A percentile compares a stretch with the other conserved stretches of the same genome.
These are phyloP conservation scores for Salix caprea DNA, from an alignment of 345 rosid genomes.

Conservation along the genomic window DNA sequence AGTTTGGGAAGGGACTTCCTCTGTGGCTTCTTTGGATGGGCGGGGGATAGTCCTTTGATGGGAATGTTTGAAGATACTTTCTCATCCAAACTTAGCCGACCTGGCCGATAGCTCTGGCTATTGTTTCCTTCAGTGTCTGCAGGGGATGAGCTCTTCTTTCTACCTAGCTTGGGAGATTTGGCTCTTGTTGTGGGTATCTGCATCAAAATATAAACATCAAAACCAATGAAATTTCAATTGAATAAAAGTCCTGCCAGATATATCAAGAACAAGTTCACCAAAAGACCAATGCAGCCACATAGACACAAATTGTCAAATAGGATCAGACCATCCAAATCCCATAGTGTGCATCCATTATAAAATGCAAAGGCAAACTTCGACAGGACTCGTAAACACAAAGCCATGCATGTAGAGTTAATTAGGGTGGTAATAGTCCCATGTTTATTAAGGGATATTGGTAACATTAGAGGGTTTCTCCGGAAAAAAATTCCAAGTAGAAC, in stretches of 20 bases:
- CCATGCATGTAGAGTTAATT: background rate
- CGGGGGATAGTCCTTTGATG: conserved; percentile 46
- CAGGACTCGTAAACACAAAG: background rate
- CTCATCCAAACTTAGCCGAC: conserved; percentile 75
- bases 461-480: background rate
- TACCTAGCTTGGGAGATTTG: conserved; percentile 94
- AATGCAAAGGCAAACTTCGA: background rate
- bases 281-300: background rate
- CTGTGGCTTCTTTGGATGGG: conserved; percentile 52
- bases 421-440: background rate
- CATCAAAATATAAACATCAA: background rate
- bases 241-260: background rate
- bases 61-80: conserved; percentile 35
- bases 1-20: conserved; percentile 87
- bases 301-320: background rate
- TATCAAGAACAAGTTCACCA: background rate
- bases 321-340: background rate
- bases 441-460: background rate
- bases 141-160: conserved; percentile 53
- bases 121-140: conserved; percentile 50
- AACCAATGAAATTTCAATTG: background rate
- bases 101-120: conserved; percentile 24
- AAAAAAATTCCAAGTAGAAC: background rate
- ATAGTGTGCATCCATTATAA: background rate
- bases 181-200: conserved; percentile 95